phyloP scores from a whole-genome alignment of 306 rosid genomes.

The Medicago lupulina region DNA sequence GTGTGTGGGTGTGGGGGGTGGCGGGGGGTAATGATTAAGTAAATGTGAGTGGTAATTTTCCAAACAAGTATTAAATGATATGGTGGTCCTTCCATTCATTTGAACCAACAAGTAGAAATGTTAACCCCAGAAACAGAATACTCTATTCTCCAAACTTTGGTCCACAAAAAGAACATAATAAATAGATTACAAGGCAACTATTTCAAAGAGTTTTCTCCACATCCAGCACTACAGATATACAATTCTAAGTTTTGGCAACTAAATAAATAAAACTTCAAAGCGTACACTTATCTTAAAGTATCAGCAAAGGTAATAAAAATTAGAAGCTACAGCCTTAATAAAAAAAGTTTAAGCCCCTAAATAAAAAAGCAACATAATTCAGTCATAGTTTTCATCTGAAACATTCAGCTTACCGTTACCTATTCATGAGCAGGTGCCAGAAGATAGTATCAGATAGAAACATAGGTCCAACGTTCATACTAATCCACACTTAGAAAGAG shows the following conservation, averaged over 20 bases:
- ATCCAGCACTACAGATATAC: slow-evolving; percentile 43
- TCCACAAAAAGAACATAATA: slow-evolving; percentile 32
- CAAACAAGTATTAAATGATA: neutral
- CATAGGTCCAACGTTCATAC: slow-evolving; percentile 13
- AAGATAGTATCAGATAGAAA: slow-evolving; percentile 42
- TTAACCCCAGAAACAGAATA: slow-evolving; percentile 37
- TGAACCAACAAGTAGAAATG: slow-evolving; percentile 25
- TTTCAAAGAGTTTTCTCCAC: slow-evolving; percentile 43
- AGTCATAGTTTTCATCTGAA: slow-evolving; percentile 30
- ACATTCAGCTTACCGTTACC: slow-evolving; percentile 36
- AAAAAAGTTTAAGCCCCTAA: slow-evolving; percentile 9
- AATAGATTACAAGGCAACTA: slow-evolving; percentile 46
- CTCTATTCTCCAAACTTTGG: slow-evolving; percentile 27
- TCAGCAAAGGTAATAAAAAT: slow-evolving; percentile 44
- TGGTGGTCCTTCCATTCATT: neutral
- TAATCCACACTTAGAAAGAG: slow-evolving; percentile 36
- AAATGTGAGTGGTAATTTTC: neutral
- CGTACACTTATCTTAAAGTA: slow-evolving; percentile 47
- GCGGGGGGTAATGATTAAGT: too few relatives aligned
- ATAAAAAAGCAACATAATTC: slow-evolving; percentile 4
- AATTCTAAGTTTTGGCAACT: slow-evolving; percentile 26
- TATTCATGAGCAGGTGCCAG: slow-evolving; percentile 15
- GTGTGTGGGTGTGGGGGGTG: too few relatives aligned
- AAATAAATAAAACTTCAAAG: slow-evolving; percentile 46
- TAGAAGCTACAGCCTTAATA: slow-evolving; percentile 48